These are phyloP conservation scores for Aspergillus fumigatus DNA, from an alignment of 2,329 filamentous ascomycete species.

Conservation along the genomic window DNA sequence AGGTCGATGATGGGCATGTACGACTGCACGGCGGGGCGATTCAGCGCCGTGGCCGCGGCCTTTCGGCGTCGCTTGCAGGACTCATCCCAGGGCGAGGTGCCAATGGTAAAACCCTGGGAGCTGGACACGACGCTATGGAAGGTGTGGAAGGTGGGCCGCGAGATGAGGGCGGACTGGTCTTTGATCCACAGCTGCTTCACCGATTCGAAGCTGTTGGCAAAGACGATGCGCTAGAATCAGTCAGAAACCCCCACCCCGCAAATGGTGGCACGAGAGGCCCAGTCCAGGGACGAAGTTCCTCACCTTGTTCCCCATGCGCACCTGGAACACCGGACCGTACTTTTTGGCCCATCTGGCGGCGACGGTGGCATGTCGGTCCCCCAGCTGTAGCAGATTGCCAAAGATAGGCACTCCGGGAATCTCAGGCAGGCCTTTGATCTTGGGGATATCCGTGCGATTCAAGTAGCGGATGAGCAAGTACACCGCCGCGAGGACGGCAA, in stretches of 20 bases:
- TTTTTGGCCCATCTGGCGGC: conserved; percentile 55
- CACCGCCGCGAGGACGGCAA: conserved; percentile 32
- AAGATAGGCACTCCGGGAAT: conserved; percentile 60
- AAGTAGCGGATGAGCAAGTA: conserved; percentile 41
- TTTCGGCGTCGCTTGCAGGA: conserved; percentile 73
- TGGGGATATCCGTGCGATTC: conserved; percentile 53
- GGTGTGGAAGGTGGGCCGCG: conserved; percentile 71
- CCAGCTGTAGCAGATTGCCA: conserved; percentile 59
- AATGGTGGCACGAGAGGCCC: too few species aligned
- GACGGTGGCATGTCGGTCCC: conserved; percentile 52
- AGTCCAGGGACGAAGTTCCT: too few species aligned
- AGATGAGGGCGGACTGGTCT: conserved; percentile 72
- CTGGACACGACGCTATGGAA: conserved; percentile 75
- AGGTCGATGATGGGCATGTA: conserved; percentile 82
- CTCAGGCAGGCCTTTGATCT: conserved; percentile 59
- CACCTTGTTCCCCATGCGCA: conserved; percentile 64
- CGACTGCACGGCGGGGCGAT: conserved; percentile 68
- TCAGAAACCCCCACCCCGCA: too few species aligned
- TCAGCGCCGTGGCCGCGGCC: conserved; percentile 72
- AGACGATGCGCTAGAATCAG: conserved; percentile 58
- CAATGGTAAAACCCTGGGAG: conserved; percentile 76
- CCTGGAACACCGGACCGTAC: conserved; percentile 63
- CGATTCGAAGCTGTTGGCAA: conserved; percentile 72
- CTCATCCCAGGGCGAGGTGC: conserved; percentile 79
- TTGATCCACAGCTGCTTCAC: conserved; percentile 71